These are phyloP conservation scores for Grosmannia penicillata DNA, from an alignment of 2,329 filamentous ascomycete species.

Conservation along the genomic window DNA sequence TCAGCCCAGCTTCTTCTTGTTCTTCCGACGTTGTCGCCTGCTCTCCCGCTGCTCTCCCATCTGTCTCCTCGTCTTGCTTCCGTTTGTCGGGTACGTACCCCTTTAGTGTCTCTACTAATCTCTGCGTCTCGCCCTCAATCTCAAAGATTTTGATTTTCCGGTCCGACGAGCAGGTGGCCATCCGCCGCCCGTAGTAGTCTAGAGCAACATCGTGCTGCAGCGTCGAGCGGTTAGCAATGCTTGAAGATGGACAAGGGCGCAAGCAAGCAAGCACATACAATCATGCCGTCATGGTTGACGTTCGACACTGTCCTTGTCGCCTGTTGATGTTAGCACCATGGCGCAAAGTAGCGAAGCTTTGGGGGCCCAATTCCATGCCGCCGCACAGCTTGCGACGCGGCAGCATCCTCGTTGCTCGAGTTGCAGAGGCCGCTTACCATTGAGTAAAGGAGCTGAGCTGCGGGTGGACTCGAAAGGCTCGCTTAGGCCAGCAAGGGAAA, in stretches of 20 bases:
- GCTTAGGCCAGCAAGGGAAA: no score
- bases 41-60: not conserved
- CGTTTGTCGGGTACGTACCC: slow-evolving; percentile 42
- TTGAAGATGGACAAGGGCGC: not conserved
- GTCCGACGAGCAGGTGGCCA: slow-evolving; percentile 95
- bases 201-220: slow-evolving; percentile 90
- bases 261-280: slow-evolving; percentile 51
- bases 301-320: slow-evolving; percentile 54
- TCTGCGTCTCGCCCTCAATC: slow-evolving; percentile 83
- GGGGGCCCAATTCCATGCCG: not conserved
- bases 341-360: not conserved
- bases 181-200: slow-evolving; percentile 92
- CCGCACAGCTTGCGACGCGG: no score
- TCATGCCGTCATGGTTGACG: slow-evolving; percentile 96
- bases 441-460: no score
- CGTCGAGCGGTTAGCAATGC: slow-evolving; percentile 5
- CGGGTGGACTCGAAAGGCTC: no score
- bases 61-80: not conserved
- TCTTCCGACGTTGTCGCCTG: no score
- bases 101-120: slow-evolving; percentile 82
- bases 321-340: slow-evolving; percentile 13
- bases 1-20: not conserved
- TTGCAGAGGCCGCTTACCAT: no score
- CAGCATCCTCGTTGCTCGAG: no score
- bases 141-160: slow-evolving; percentile 99